A percentile compares a stretch with the other conserved stretches of the same genome.
Evolutionary conservation across 164 flowering plant genomes (phyloP).

Genomic region (Berberis thunbergii): DNA sequence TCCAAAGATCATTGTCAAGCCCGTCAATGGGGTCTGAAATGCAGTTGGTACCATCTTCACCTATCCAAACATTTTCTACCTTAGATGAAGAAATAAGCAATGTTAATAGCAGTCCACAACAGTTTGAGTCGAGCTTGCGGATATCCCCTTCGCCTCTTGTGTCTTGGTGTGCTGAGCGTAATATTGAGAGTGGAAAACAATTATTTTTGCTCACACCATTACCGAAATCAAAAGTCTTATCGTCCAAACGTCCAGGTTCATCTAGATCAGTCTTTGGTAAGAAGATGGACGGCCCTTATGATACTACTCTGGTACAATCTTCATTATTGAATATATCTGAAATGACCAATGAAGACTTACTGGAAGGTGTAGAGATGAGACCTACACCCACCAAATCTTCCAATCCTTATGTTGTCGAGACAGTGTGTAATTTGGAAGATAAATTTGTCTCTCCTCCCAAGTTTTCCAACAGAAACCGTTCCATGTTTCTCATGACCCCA

Average conservation of each 20-base stretch:
- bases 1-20: slow-evolving; percentile 40
- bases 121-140: slow-evolving; percentile 25
- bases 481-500: slow-evolving; percentile 58
- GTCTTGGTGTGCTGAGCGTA: slow-evolving; percentile 72
- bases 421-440: slow-evolving; percentile 3
- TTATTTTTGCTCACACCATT: slow-evolving; percentile 83
- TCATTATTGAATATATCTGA: slow-evolving; percentile 13
- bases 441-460: slow-evolving; percentile 26
- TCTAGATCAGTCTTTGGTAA: slow-evolving; percentile 27
- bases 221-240: slow-evolving; percentile 39
- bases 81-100: slow-evolving; percentile 15
- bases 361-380: slow-evolving; percentile 18
- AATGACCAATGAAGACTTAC: slow-evolving; percentile 22
- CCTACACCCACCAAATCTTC: slow-evolving; percentile 18
- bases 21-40: slow-evolving; percentile 18
- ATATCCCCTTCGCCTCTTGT: slow-evolving; percentile 96
- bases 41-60: slow-evolving; percentile 15
- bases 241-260: slow-evolving; percentile 28
- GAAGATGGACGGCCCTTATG: slow-evolving; percentile 6
- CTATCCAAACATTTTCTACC: slow-evolving; percentile 12
- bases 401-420: slow-evolving; percentile 7
- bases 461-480: slow-evolving; percentile 16
- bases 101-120: slow-evolving; percentile 26
- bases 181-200: slow-evolving; percentile 57
- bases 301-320: slow-evolving; percentile 15